These are phyloP conservation scores for Xanthoconium purpureum DNA, from an alignment of 768 basidiomycete species.

Conservation along the genomic window DNA sequence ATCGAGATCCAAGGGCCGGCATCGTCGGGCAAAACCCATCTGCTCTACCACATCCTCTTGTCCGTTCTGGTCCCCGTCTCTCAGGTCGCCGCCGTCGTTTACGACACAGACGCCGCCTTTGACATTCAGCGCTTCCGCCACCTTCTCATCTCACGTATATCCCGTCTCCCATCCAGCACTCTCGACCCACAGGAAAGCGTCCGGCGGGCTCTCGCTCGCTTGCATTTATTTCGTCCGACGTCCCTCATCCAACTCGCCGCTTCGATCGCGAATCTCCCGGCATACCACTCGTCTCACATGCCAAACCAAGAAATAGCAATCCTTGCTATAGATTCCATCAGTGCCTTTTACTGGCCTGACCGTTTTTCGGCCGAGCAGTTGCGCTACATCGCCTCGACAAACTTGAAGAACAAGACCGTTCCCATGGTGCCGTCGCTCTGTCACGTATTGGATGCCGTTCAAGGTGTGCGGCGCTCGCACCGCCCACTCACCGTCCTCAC, in stretches of 20 bases:
- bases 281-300: constrained; percentile 48
- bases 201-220: constrained; percentile 42
- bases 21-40: constrained; percentile 72
- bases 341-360: constrained; percentile 77
- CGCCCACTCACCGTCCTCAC: constrained; percentile 53
- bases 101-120: constrained; percentile 71
- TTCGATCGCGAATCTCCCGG: constrained; percentile 56
- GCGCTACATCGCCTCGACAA: constrained; percentile 23
- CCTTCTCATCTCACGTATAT: constrained; percentile 50
- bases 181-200: constrained; percentile 30
- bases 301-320: constrained; percentile 57
- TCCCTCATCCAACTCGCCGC: constrained; percentile 69
- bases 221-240: constrained; percentile 69
- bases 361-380: constrained; percentile 59
- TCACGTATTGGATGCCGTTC: constrained; percentile 48
- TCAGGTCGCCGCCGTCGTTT: constrained; percentile 53
- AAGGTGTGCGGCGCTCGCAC: constrained; percentile 47
- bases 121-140: constrained; percentile 50
- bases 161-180: constrained; percentile 18
- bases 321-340: constrained; percentile 72
- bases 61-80: constrained; percentile 54
- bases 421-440: constrained; percentile 35
- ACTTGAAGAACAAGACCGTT: constrained; percentile 3
- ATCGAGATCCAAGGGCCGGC: constrained; percentile 77
- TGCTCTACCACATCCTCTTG: constrained; percentile 65